These are phyloP conservation scores for Hypoxylon subgilvum DNA, from an alignment of 495 filamentous ascomycete species.

Conservation along the genomic window DNA sequence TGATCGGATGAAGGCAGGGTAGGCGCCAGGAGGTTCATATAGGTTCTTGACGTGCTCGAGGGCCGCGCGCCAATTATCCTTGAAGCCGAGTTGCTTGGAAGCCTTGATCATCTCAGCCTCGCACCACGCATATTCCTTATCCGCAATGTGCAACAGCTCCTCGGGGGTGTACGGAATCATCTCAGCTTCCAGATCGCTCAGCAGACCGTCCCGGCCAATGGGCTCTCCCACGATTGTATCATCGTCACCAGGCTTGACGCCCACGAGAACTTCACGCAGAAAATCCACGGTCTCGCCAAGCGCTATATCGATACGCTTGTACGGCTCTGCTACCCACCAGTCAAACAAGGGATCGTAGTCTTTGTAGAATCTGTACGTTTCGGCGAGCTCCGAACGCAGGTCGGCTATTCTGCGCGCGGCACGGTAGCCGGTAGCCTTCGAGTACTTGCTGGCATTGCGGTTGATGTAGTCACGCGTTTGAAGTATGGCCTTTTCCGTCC, in stretches of 20 bases:
- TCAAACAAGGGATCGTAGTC: conserved; percentile 57
- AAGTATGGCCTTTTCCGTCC: conserved; percentile 31
- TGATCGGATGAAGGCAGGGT: conserved; percentile 52
- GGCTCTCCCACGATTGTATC: conserved; percentile 59
- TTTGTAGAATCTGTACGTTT: conserved; percentile 53
- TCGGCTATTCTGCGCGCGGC: conserved; percentile 45
- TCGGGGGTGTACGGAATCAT: conserved; percentile 57
- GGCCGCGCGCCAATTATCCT: conserved; percentile 50
- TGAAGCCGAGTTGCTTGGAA: conserved; percentile 39
- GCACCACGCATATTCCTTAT: conserved; percentile 51
- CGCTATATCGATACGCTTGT: conserved; percentile 38
- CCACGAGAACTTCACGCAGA: conserved; percentile 50
- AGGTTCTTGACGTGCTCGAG: conserved; percentile 60
- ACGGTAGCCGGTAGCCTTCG: conserved; percentile 51
- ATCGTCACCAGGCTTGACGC: conserved; percentile 45
- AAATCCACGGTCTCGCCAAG: conserved; percentile 35
- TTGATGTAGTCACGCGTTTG: conserved; percentile 32
- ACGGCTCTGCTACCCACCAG: conserved; percentile 57
- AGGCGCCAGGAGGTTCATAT: conserved; percentile 55
- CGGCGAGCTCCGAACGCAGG: conserved; percentile 45
- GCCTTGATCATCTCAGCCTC: conserved; percentile 50
- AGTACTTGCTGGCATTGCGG: conserved; percentile 35
- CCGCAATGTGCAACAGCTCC: conserved; percentile 56
- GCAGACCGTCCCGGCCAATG: conserved; percentile 52
- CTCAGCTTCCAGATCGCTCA: conserved; percentile 49